A percentile compares a stretch with the other conserved stretches of the same genome.
Evolutionary conservation across 257 asterid genomes (phyloP).

Genomic region (Solanum chilense): DNA sequence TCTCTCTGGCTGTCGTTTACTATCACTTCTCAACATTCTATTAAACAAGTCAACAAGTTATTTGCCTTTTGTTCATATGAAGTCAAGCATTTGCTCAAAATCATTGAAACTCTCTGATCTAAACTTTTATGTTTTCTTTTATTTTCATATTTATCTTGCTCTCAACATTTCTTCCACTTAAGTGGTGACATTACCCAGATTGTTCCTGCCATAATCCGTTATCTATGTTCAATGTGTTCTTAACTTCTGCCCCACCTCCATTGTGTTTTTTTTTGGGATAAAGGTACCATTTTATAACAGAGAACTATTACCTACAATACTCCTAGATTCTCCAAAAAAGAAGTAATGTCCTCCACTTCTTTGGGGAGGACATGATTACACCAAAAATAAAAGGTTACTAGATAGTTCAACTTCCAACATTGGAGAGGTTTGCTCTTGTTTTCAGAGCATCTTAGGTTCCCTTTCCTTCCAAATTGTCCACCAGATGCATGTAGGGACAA

Average conservation of each 20-base stretch:
- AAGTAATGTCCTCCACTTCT: background rate
- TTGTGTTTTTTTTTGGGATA: background rate
- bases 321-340: background rate
- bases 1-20: background rate
- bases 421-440: background rate
- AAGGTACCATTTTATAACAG: background rate
- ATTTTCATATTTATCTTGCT: background rate
- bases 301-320: background rate
- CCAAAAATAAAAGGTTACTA: background rate
- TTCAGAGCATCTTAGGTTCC: background rate
- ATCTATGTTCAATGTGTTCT: background rate
- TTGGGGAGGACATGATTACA: background rate
- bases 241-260: background rate
- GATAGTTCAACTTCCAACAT: background rate
- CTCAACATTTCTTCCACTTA: background rate
- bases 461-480: background rate
- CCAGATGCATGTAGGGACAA: background rate
- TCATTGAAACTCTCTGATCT: background rate
- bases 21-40: background rate
- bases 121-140: background rate
- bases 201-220: background rate
- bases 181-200: background rate
- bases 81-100: background rate
- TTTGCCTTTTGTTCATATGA: background rate
- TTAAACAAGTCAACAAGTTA: background rate